Conservation (phyloP, 768 basidiomycete species). For the Psilocybe subaeruginosa region DNA sequence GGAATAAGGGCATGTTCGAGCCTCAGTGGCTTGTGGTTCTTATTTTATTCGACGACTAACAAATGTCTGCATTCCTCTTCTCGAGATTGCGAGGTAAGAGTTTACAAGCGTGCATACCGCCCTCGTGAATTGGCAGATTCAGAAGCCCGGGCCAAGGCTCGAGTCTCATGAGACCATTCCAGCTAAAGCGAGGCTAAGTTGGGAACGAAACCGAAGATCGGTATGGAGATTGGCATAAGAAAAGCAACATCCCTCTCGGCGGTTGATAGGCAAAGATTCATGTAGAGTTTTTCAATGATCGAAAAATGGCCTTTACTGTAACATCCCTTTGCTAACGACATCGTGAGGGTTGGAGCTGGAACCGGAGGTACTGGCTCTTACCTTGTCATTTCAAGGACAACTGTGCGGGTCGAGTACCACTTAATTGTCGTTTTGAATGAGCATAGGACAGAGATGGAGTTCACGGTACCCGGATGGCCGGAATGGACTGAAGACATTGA, state of each 20-base stretch:
- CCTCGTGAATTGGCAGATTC: background rate
- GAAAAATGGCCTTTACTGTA: conserved; percentile 3
- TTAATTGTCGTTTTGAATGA: background rate
- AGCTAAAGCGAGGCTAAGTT: conserved; percentile 1
- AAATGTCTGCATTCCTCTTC: background rate
- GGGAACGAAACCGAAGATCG: conserved; percentile 20
- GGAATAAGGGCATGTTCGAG: conserved; percentile 5
- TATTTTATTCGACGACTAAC: background rate
- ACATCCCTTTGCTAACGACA: background rate
- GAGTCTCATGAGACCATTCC: background rate
- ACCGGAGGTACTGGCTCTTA: background rate
- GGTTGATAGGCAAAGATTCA: conserved; percentile 20
- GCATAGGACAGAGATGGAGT: background rate
- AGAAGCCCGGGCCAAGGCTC: background rate
- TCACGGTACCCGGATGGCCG: background rate
- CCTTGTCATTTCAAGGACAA: background rate
- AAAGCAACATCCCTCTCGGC: conserved; percentile 12
- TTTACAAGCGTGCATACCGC: background rate
- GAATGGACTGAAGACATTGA: background rate
- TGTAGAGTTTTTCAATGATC: conserved; percentile 10
- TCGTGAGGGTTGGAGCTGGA: background rate
- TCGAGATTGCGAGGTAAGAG: background rate
- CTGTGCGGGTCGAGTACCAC: no score
- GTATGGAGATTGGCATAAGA: conserved; percentile 17
- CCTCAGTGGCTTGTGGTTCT: conserved; percentile 5